Evolutionary conservation across 305 asterid species (phyloP).

Genomic region (Solanum hybrid): DNA sequence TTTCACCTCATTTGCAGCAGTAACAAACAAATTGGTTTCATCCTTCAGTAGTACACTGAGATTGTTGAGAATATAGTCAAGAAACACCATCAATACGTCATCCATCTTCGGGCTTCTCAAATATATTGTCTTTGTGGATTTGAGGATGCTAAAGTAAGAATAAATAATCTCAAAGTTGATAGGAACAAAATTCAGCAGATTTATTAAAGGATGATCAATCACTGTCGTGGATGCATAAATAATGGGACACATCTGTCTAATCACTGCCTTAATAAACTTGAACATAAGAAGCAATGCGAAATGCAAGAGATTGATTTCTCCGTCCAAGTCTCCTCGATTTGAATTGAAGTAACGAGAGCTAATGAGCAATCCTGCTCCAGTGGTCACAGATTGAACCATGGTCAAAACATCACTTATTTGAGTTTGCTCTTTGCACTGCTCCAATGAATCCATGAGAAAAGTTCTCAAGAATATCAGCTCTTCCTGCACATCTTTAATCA

Average conservation of each 20-base stretch:
- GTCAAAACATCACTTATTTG: neutral
- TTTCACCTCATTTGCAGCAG: neutral
- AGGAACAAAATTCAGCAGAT: neutral
- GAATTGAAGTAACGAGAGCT: neutral
- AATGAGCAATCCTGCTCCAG: neutral
- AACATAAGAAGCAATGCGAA: neutral
- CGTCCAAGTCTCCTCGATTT: neutral
- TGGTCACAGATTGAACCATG: neutral
- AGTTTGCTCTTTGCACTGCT: neutral
- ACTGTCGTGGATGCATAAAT: neutral
- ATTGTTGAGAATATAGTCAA: neutral
- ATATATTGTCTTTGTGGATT: neutral
- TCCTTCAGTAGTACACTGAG: neutral
- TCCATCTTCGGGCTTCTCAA: neutral
- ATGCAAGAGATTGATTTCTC: neutral
- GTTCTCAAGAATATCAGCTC: neutral
- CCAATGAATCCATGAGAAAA: neutral
- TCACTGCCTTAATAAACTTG: neutral
- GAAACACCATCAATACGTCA: neutral
- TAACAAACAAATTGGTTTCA: neutral
- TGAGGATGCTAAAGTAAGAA: neutral
- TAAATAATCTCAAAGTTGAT: neutral
- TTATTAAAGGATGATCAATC: neutral
- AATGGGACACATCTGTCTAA: neutral
- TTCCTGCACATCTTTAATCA: neutral